phyloP scores from a whole-genome alignment of 2,329 filamentous ascomycete genomes.

The Rhynchosporium agropyri region DNA sequence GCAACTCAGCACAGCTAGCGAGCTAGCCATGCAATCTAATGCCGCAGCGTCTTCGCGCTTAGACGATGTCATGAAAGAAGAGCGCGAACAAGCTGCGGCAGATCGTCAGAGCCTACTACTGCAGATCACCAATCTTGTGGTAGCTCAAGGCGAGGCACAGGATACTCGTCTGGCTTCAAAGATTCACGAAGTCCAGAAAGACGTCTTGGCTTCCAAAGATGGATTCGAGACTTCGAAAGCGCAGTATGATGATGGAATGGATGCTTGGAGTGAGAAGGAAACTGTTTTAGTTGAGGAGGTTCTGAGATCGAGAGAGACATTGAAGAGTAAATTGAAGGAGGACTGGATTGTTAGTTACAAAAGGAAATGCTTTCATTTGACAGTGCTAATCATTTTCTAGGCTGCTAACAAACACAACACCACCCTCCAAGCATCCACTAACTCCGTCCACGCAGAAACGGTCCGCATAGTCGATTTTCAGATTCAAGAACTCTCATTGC shows the following conservation, averaged over 20 bases:
- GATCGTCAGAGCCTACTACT: slow-evolving; percentile 75
- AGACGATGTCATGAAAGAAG: slow-evolving; percentile 71
- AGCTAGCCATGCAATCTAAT: slow-evolving; percentile 69
- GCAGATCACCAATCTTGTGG: slow-evolving; percentile 79
- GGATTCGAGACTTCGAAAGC: slow-evolving; percentile 66
- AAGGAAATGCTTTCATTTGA: neutral
- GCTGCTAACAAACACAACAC: slow-evolving; percentile 76
- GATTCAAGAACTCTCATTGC: slow-evolving; percentile 80
- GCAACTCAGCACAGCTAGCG: slow-evolving; percentile 72
- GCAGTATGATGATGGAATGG: slow-evolving; percentile 71
- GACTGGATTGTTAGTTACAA: slow-evolving; percentile 77
- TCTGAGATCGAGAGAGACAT: slow-evolving; percentile 69
- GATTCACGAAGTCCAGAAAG: slow-evolving; percentile 63
- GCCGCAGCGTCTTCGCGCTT: slow-evolving; percentile 67
- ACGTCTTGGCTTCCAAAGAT: slow-evolving; percentile 65
- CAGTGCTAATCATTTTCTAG: slow-evolving; percentile 45
- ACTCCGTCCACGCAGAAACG: slow-evolving; percentile 87
- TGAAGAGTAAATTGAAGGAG: slow-evolving; percentile 81
- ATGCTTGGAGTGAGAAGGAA: slow-evolving; percentile 72
- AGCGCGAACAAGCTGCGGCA: slow-evolving; percentile 69
- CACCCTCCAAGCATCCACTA: slow-evolving; percentile 81
- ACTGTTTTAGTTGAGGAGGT: slow-evolving; percentile 71
- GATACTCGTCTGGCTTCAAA: slow-evolving; percentile 69
- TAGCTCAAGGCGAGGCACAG: slow-evolving; percentile 72
- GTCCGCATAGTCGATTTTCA: slow-evolving; percentile 88